A percentile compares a stretch with the other conserved stretches of the same genome.
Evolutionary conservation across 345 rosid genomes (phyloP).

Genomic region (Eucalyptus erythrocorys): DNA sequence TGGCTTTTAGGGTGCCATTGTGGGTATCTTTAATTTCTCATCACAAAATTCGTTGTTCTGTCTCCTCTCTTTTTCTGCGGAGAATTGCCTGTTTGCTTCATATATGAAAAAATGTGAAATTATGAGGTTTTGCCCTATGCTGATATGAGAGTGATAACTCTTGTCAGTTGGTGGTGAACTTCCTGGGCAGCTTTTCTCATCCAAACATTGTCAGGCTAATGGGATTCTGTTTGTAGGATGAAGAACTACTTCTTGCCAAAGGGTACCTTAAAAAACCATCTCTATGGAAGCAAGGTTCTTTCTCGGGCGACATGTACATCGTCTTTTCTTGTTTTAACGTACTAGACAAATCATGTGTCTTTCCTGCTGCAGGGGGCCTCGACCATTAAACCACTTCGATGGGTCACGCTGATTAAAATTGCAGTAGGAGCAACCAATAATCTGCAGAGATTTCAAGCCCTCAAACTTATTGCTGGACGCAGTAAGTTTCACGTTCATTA

Average conservation of each 20-base stretch:
- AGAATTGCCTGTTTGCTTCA: background rate
- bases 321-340: background rate
- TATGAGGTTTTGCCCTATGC: background rate
- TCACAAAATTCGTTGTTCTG: background rate
- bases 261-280: constrained; percentile 1
- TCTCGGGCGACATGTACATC: background rate
- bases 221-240: background rate
- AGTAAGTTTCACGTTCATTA: background rate
- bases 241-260: background rate
- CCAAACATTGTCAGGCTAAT: background rate
- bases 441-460: constrained; percentile 3
- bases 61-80: background rate
- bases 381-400: background rate
- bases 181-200: background rate
- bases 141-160: background rate
- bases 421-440: background rate
- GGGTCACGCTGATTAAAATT: background rate
- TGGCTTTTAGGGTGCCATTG: background rate
- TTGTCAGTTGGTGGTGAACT: background rate
- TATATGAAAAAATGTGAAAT: background rate
- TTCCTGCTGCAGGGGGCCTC: background rate
- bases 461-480: background rate
- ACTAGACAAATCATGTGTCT: background rate
- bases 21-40: background rate
- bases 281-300: constrained; percentile 4